These are phyloP conservation scores for Salix dunnii DNA, from an alignment of 345 rosid genomes.

Conservation along the genomic window DNA sequence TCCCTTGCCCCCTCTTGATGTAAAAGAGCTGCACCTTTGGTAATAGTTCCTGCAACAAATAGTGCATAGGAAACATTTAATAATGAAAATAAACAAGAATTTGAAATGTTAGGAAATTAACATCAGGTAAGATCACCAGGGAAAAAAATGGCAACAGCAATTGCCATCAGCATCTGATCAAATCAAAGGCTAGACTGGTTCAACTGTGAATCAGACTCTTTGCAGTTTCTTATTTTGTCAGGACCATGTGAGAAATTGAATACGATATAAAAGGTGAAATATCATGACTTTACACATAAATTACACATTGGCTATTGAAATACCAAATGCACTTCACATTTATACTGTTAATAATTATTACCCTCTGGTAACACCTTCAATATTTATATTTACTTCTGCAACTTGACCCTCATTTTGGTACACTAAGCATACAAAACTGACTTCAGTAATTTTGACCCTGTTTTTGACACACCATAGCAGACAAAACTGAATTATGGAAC, in stretches of 20 bases:
- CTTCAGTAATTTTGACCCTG: too few relatives aligned
- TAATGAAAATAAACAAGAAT: conserved; percentile 1
- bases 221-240: background rate
- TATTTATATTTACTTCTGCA: too few relatives aligned
- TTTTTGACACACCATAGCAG: too few relatives aligned
- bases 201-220: background rate
- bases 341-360: too few relatives aligned
- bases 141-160: background rate
- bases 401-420: too few relatives aligned
- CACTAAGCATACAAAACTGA: too few relatives aligned
- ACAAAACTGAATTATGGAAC: too few relatives aligned
- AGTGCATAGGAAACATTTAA: conserved; percentile 14
- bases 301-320: background rate
- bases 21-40: conserved; percentile 92
- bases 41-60: conserved; percentile 62
- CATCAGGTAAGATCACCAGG: too few relatives aligned
- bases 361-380: too few relatives aligned
- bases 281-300: background rate
- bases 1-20: conserved; percentile 99
- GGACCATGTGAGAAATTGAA: background rate
- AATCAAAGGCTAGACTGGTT: background rate
- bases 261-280: background rate
- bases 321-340: too few relatives aligned
- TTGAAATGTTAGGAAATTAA: background rate
- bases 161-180: background rate